These are phyloP conservation scores for Pseudocercospora vitis DNA, from an alignment of 2,329 filamentous ascomycete species.

Conservation along the genomic window DNA sequence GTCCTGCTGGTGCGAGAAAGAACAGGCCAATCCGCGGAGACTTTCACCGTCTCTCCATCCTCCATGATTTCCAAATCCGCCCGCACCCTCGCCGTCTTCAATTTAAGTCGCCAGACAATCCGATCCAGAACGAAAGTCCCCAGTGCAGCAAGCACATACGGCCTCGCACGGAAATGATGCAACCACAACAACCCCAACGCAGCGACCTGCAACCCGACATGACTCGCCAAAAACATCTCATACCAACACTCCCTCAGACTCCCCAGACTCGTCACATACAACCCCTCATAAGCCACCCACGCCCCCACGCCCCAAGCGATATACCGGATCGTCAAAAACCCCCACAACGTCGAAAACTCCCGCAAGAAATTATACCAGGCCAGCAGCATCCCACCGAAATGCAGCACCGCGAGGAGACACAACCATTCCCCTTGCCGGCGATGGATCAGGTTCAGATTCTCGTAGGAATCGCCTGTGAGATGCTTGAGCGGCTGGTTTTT, in stretches of 20 bases:
- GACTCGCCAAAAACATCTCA: slow-evolving; percentile 61
- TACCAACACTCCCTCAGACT: slow-evolving; percentile 62
- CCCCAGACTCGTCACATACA: slow-evolving; percentile 62
- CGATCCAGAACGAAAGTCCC: slow-evolving; percentile 60
- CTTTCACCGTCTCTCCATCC: slow-evolving; percentile 57
- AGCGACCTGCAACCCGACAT: slow-evolving; percentile 58
- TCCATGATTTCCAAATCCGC: slow-evolving; percentile 56
- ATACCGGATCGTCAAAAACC: slow-evolving; percentile 54
- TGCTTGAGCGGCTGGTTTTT: slow-evolving; percentile 65
- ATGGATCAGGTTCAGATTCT: slow-evolving; percentile 66
- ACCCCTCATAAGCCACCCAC: slow-evolving; percentile 59
- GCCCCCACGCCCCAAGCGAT: slow-evolving; percentile 57
- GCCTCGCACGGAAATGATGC: slow-evolving; percentile 55
- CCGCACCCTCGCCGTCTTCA: slow-evolving; percentile 51
- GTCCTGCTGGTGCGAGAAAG: neutral
- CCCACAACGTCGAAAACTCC: slow-evolving; percentile 46
- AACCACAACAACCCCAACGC: slow-evolving; percentile 60
- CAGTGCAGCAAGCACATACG: slow-evolving; percentile 56
- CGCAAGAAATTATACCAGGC: slow-evolving; percentile 55
- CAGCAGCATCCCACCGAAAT: slow-evolving; percentile 56
- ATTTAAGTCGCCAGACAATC: slow-evolving; percentile 56
- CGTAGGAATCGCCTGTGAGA: slow-evolving; percentile 65
- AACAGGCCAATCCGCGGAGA: slow-evolving; percentile 49
- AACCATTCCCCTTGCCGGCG: slow-evolving; percentile 62
- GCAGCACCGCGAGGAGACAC: slow-evolving; percentile 60